Conservation (phyloP, 129 eudicot genomes). For the Flaveria bidentis region DNA sequence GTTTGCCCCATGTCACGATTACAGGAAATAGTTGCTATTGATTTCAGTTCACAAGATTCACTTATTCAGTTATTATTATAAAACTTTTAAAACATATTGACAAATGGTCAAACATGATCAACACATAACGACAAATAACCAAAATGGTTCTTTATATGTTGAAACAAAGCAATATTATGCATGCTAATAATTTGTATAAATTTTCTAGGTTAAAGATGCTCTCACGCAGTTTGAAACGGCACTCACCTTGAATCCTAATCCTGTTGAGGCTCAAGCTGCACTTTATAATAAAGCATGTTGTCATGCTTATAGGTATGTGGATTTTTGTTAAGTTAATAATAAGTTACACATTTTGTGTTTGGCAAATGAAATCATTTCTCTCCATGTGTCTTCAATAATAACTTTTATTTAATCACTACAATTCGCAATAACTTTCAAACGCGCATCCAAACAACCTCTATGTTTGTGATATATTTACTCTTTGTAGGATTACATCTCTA, state of each 20-base stretch:
- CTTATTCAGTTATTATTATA: background rate
- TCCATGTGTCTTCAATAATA: background rate
- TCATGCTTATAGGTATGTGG: conserved; percentile 83
- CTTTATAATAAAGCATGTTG: conserved; percentile 96
- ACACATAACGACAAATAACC: background rate
- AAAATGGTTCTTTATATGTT: background rate
- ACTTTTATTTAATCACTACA: no score
- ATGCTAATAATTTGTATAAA: background rate
- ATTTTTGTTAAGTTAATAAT: background rate
- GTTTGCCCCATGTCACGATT: background rate
- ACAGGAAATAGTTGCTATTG: conserved; percentile 10
- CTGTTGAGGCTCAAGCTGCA: conserved; percentile 93
- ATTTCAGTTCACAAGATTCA: background rate
- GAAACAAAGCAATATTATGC: background rate
- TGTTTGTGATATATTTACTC: no score
- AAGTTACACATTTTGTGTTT: background rate
- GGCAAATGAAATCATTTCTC: background rate
- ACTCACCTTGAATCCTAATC: conserved; percentile 80
- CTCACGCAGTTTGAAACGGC: conserved; percentile 85
- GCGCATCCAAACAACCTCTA: no score
- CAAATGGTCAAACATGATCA: background rate
- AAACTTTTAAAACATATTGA: background rate
- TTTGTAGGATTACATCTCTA: no score
- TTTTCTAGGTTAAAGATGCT: conserved; percentile 84
- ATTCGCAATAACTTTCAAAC: no score